Base-by-base conservation (phyloP, 1,139 yeast species). In the Pneumocystis murina region DNA sequence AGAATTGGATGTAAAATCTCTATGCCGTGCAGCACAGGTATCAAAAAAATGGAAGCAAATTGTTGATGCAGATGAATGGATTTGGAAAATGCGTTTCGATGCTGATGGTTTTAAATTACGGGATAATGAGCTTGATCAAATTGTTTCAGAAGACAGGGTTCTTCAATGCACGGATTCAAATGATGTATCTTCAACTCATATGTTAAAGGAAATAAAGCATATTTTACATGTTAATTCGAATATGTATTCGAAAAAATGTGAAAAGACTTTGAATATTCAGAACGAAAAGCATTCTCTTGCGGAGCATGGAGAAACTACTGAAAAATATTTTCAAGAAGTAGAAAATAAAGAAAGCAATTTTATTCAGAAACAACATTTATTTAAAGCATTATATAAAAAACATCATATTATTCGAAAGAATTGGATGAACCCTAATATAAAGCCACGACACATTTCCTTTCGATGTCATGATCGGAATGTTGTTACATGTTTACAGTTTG, bases 401-500 rank as follows among this genome's bases (percentile, higher is more conserved):
- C 81, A 92, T 65, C 76, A 78, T 61, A 77, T 82, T n/a, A 82
- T 88, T 57, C 79, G 84, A 64, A 77, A 80, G 63, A 82, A 94
- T 55, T 92, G 98, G 98, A 86, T 85, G 82, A 82, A 86, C 69
- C 87, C 94, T 0, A 75, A 75, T 36, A 87, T 82, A 70, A 78
- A 76, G 62, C 97, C 97, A 1, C 80, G 79, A 64, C 80, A 87
- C 66, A 81, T 85, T 33, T 82, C 89, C 57, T 81, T 88, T 20
- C 80, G 82, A 14, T 94, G 94, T 17, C 87, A 85, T 69, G 89
- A 90, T 59, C 79, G 83, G 39, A 86, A 86, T 69, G 95, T 91
- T 12, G 95, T 94, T 1, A 92, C 99, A 0, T 94, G 97, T 71
- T 78, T 92, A 66, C 97, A 91, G 72, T 90, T 90, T 73, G 97